Percentiles rank a stretch among this genome's conserved stretches.
Evolutionary conservation across 108 stramenopile genomes (phyloP).

Genomic region (Aurantiochytrium sp.): DNA sequence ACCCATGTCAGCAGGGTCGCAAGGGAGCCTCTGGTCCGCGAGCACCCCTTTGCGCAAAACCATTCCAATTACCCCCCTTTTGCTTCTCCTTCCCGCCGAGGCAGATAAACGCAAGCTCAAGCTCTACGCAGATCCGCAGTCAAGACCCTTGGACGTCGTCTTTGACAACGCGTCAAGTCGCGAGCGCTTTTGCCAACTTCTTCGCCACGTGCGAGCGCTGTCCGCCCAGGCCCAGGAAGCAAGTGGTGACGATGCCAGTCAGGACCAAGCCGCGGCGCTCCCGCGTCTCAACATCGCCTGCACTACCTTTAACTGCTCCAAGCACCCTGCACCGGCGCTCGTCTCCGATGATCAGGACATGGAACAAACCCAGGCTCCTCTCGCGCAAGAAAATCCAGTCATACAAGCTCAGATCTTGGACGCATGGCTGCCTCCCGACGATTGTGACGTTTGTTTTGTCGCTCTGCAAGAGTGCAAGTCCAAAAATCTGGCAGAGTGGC

Average conservation of each 20-base stretch:
- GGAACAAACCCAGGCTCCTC: neutral
- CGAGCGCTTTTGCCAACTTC: neutral
- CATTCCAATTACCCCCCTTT: neutral
- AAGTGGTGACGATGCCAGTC: neutral
- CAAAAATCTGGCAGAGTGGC: neutral
- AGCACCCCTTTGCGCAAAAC: neutral
- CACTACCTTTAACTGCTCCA: neutral
- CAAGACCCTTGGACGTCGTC: neutral
- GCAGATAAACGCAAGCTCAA: neutral
- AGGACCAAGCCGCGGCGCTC: neutral
- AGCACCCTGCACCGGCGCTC: neutral
- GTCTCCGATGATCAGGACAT: neutral
- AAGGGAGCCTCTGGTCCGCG: neutral
- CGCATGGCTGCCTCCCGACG: slow-evolving; percentile 22
- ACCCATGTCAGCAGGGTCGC: neutral
- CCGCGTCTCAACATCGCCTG: neutral
- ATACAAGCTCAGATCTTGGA: neutral
- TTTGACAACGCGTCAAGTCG: neutral
- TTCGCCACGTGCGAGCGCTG: neutral
- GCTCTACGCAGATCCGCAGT: neutral
- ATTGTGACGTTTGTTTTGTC: slow-evolving; percentile 36
- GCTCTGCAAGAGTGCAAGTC: slow-evolving; percentile 35
- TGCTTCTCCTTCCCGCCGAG: neutral
- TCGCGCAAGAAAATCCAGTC: neutral
- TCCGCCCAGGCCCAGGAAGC: neutral